phyloP scores from a whole-genome alignment of 306 rosid species.

The Mimosa bimucronata region DNA sequence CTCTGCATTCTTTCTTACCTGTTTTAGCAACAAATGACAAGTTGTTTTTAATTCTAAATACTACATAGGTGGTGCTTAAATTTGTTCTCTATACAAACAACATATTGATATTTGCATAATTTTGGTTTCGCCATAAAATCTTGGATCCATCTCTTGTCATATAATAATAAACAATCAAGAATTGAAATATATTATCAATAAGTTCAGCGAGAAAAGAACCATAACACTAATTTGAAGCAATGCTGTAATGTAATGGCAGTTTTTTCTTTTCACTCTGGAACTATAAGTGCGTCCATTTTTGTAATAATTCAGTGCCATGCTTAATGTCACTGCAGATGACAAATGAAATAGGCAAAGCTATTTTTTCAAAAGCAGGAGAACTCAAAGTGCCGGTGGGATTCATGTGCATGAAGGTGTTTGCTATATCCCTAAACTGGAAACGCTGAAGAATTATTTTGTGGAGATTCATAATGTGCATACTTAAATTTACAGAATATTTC shows the following conservation, averaged over 20 bases:
- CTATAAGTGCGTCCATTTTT: not conserved
- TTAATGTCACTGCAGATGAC: constrained; percentile 67
- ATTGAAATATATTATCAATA: not conserved
- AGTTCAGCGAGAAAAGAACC: constrained; percentile 8
- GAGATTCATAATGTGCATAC: not conserved
- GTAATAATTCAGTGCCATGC: constrained; percentile 8
- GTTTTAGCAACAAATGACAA: not conserved
- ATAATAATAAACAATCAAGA: not conserved
- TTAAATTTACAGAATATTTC: not conserved
- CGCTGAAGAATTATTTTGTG: constrained; percentile 15
- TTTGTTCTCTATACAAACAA: not conserved
- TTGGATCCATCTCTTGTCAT: not conserved
- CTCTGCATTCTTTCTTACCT: not conserved
- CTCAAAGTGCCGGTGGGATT: constrained; percentile 82
- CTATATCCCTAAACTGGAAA: not conserved
- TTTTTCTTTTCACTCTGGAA: not conserved
- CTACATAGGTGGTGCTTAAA: not conserved
- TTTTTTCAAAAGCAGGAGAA: constrained; percentile 81
- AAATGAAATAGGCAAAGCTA: constrained; percentile 74
- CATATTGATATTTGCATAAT: too few species aligned
- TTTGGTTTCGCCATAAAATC: not conserved
- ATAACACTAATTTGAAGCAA: constrained; percentile 2
- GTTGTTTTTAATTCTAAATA: not conserved
- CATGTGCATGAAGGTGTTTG: constrained; percentile 83
- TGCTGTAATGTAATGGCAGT: not conserved